Conservation (phyloP, 2,329 filamentous ascomycete genomes). For the Fusarium vanettenii region DNA sequence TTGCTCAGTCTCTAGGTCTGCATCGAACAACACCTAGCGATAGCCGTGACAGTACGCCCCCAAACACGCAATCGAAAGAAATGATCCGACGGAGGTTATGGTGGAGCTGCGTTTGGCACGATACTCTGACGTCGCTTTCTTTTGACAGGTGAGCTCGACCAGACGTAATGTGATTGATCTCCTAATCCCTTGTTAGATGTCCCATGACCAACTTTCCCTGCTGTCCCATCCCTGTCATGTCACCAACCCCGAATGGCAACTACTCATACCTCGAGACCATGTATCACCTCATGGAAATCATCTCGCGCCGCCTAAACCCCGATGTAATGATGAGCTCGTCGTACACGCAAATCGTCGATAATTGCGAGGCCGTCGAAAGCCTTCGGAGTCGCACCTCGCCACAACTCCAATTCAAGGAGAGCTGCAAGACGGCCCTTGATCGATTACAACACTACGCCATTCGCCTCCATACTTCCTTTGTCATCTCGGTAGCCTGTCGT, state of each 20-base stretch:
- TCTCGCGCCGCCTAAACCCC: slow-evolving; percentile 67
- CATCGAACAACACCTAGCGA: slow-evolving; percentile 62
- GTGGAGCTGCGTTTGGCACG: slow-evolving; percentile 77
- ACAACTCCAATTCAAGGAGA: slow-evolving; percentile 69
- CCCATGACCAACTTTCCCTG: slow-evolving; percentile 72
- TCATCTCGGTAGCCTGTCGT: slow-evolving; percentile 73
- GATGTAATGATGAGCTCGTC: slow-evolving; percentile 62
- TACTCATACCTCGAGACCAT: slow-evolving; percentile 73
- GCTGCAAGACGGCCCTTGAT: slow-evolving; percentile 73
- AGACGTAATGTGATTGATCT: not conserved
- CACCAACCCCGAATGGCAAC: slow-evolving; percentile 57
- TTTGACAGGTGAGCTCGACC: slow-evolving; percentile 66
- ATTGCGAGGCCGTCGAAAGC: slow-evolving; percentile 66
- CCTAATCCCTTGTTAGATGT: slow-evolving; percentile 52
- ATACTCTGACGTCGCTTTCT: slow-evolving; percentile 72
- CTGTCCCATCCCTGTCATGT: slow-evolving; percentile 63
- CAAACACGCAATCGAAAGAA: slow-evolving; percentile 63
- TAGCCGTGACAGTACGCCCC: slow-evolving; percentile 55
- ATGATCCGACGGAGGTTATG: slow-evolving; percentile 67
- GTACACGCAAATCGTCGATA: slow-evolving; percentile 67
- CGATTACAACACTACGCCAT: slow-evolving; percentile 73
- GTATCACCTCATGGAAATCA: slow-evolving; percentile 72
- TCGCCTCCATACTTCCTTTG: slow-evolving; percentile 73
- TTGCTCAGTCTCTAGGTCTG: slow-evolving; percentile 73
- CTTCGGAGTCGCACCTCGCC: slow-evolving; percentile 60